Percentiles rank a stretch among this genome's conserved stretches.
Evolutionary conservation across 1,139 yeast species (phyloP).

Genomic region (Debaryomycetaceae sp.): DNA sequence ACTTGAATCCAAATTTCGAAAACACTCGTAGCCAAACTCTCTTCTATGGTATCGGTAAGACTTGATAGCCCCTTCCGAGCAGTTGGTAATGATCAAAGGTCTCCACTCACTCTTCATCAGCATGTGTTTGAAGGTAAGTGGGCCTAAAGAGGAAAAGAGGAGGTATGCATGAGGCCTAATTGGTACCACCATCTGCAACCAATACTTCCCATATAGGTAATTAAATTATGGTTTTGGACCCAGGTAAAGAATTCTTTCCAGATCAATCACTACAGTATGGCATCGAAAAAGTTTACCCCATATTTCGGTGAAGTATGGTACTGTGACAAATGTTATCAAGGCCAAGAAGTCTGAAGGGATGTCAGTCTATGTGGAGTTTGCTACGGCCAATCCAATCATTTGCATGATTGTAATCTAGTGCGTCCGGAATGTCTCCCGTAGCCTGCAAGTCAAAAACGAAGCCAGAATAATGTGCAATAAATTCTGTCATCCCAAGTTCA

Average conservation of each 20-base stretch:
- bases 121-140: constrained; percentile 1
- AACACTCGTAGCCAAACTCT: no score
- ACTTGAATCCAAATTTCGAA: no score
- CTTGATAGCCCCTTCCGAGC: neutral
- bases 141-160: constrained; percentile 24
- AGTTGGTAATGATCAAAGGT: neutral
- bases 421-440: neutral
- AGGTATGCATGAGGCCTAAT: constrained; percentile 14
- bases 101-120: constrained; percentile 3
- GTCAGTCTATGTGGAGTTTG: neutral
- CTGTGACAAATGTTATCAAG: neutral
- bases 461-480: neutral
- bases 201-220: constrained; percentile 20
- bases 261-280: neutral
- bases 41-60: no score
- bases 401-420: neutral
- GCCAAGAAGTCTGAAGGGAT: neutral
- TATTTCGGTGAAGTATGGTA: neutral
- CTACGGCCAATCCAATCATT: neutral
- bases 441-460: neutral
- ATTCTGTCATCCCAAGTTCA: no score
- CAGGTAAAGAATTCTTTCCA: neutral
- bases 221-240: neutral
- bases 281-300: neutral
- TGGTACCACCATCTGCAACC: constrained; percentile 15